Percentiles rank a stretch among this genome's conserved stretches.
phyloP scores from a whole-genome alignment of 2,329 filamentous ascomycete genomes.

The Epichloe amarillans region DNA sequence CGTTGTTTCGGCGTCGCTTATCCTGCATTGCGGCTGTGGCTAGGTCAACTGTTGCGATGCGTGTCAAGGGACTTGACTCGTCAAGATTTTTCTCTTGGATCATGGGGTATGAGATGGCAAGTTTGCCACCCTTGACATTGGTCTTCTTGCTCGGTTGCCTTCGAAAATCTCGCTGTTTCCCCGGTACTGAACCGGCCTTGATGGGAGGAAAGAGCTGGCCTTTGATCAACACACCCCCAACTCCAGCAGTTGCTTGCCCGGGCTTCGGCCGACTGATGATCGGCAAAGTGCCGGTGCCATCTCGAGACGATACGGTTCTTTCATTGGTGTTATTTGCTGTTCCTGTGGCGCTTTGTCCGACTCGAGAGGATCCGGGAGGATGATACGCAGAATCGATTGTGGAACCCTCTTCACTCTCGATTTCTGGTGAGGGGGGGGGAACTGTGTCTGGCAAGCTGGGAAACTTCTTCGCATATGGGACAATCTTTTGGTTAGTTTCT shows the following conservation, averaged over 20 bases:
- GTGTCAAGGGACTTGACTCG: slow-evolving; percentile 27
- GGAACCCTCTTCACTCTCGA: neutral
- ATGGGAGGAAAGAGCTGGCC: slow-evolving; percentile 29
- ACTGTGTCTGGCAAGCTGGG: neutral
- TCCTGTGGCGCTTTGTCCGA: neutral
- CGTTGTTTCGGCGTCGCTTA: slow-evolving; percentile 25
- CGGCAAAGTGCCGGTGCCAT: slow-evolving; percentile 19
- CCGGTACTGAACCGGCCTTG: slow-evolving; percentile 17
- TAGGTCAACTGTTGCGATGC: slow-evolving; percentile 36
- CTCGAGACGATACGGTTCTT: neutral
- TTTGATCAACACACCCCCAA: slow-evolving; percentile 27
- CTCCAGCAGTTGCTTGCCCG: slow-evolving; percentile 21
- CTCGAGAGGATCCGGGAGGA: neutral
- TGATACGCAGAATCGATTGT: neutral
- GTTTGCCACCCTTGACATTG: slow-evolving; percentile 21
- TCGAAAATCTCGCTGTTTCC: slow-evolving; percentile 8
- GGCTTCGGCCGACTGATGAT: slow-evolving; percentile 24
- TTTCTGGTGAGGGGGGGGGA: neutral
- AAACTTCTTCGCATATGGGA: slow-evolving; percentile 1
- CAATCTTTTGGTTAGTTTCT: neutral
- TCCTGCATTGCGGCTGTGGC: slow-evolving; percentile 34
- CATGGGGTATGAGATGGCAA: slow-evolving; percentile 38
- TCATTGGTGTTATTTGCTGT: neutral
- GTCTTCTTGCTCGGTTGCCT: slow-evolving; percentile 14
- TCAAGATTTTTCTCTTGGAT: slow-evolving; percentile 16